Base-by-base conservation (phyloP, 345 rosid species). In the Lepidium didymum region DNA sequence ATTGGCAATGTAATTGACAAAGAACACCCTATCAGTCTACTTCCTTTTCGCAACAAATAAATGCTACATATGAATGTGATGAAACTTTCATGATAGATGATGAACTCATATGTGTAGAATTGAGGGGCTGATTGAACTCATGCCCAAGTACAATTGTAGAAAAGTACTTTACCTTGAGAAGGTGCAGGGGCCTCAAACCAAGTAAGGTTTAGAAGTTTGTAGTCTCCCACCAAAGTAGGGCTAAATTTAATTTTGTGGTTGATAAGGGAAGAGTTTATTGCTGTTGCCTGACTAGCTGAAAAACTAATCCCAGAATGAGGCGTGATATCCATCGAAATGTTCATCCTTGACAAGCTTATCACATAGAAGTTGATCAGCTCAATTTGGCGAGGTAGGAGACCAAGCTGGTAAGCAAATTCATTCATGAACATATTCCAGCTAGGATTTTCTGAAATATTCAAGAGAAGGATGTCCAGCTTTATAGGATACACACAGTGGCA, bases 401-500 rank as follows among this genome's bases (percentile, higher is more conserved):
- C 84, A 68, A 94, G 99, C 80, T 94, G 91, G 47, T 79, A 59
- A 55, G 99, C 92, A 67, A 94, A 80, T 68, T 89, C 84, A 56
- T 68, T 82, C 41, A 91, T 72, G 73, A 94, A 94, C 61, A 62
- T 4, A 62, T 53, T 78, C 97, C 90, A 75, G 72, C 84, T 77
- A n/a, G 91, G 85, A 78, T 81, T 87, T 73, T 84, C 86, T 6
- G 99, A 91, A 66, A 94, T 88, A 72, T 94, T 94, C 79, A 84
- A 61, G 47, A 94, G 99, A 68, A 87, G 83, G 80, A 94, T 92
- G 66, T 91, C 99, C 56, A 94, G 85, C 86, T 89, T 91, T 77
- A 94, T 87, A n/a, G 99, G 99, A 83, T 94, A 91, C 46, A 86
- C 99, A 45, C 99, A 94, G 71, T 89, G 88, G 69, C 99, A 91